Conservation (phyloP, 2,329 filamentous ascomycete genomes). For the Trichoderma guizhouense region DNA sequence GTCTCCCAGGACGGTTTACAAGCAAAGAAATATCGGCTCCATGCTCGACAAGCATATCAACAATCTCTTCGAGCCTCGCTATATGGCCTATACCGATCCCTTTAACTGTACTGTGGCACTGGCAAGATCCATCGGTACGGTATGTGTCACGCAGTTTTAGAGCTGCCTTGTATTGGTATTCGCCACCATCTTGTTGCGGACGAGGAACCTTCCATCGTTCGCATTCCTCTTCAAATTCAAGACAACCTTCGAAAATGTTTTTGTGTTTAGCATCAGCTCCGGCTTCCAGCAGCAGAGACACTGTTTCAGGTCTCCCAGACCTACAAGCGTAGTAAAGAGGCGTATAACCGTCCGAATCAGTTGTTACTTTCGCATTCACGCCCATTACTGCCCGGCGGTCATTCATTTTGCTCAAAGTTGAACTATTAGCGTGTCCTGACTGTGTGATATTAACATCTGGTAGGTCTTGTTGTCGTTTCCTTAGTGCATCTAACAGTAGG, state of each 20-base stretch:
- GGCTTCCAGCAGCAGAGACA: slow-evolving; percentile 24
- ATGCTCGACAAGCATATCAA: slow-evolving; percentile 23
- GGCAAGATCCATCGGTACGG: not conserved
- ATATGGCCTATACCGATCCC: not conserved
- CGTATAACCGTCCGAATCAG: not conserved
- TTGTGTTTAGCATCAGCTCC: slow-evolving; percentile 17
- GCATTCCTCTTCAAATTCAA: slow-evolving; percentile 17
- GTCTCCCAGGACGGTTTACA: no score
- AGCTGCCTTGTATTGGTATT: not conserved
- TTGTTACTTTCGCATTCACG: not conserved
- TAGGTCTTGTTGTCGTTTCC: not conserved
- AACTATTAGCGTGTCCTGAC: no score
- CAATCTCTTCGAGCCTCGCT: slow-evolving; percentile 24
- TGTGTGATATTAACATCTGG: not conserved
- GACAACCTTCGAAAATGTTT: slow-evolving; percentile 17
- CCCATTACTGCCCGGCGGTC: not conserved
- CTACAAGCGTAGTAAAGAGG: slow-evolving; percentile 26
- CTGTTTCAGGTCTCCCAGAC: slow-evolving; percentile 23
- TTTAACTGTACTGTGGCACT: no score
- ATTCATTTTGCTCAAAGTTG: not conserved
- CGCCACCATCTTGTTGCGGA: no score
- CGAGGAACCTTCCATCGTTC: not conserved
- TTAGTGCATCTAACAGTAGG: slow-evolving; percentile 23
- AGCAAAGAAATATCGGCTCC: slow-evolving; percentile 18
- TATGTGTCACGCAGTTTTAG: not conserved